Evolutionary conservation across 78 protist species (phyloP), one percentile per base, ranked within the genome.

Genomic region (Guillardia theta): DNA sequence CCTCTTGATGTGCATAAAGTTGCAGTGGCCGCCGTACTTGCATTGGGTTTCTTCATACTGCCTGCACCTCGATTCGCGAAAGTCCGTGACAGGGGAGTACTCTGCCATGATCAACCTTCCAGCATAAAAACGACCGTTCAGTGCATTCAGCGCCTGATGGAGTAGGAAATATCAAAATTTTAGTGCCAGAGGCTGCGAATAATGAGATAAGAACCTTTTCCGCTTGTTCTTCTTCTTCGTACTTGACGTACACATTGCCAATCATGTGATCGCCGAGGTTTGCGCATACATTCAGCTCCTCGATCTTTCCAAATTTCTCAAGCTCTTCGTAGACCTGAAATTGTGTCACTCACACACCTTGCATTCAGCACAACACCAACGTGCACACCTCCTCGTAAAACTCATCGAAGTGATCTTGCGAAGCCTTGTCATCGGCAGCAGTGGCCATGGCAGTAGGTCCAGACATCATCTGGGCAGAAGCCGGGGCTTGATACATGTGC

Each of bases 51-150:
- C 93, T 48, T 98, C 99, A 78, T 94, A 98, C 94, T 99, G 99
- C n/a, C 99, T 83, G 95, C 99, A 99, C 54, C 98, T 88, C 45
- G 97, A 39, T 30, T 80, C 90, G 36, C 97, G 93, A 88, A 99
- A 99, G 94, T 99, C 99, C 19, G 99, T 98, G n/a, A 99, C 99
- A 39, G 99, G 99, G 41, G 98, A 97, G 80, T 97, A 97, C 95
- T 99, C 99, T 27, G 98, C 98, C 37, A 95, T 70, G 41, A 98
- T 96, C 27, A 98, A 97, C 22, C 97, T 78, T 5, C 99, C 90
- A 19, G 77, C 64, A 30, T 54, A 54, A 53, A 37, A 88, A 22
- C 64, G 64, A 5, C 93, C 64, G 39, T 87, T 44, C 39, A 87
- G 92, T 30, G 92, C 62, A 19, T 22, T 27, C 62, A 87, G 33